Conservation (phyloP, 768 basidiomycete genomes). For the Rhizopogon vulgaris region DNA sequence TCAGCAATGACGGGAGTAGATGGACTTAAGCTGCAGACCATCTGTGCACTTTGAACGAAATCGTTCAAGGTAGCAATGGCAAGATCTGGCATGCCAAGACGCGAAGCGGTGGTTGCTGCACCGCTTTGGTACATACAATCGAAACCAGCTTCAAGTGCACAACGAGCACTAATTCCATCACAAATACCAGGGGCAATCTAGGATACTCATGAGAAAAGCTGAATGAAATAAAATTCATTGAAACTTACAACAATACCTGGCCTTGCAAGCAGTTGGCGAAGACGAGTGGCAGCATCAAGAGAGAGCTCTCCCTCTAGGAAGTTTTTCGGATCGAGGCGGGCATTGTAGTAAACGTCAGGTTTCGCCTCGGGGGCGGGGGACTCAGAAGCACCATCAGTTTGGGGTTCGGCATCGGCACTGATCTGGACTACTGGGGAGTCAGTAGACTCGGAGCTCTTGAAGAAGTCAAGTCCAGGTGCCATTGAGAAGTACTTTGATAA, state of each 20-base stretch:
- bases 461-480: slow-evolving; percentile 29
- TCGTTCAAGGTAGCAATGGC: slow-evolving; percentile 76
- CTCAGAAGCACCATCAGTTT: not conserved
- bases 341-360: slow-evolving; percentile 48
- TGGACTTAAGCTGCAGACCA: slow-evolving; percentile 64
- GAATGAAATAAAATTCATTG: not conserved
- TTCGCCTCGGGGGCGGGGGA: slow-evolving; percentile 8
- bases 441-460: slow-evolving; percentile 13
- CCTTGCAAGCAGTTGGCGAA: slow-evolving; percentile 62
- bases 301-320: slow-evolving; percentile 67
- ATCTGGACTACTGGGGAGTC: not conserved
- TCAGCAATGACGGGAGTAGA: slow-evolving; percentile 70
- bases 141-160: slow-evolving; percentile 76
- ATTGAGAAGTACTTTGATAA: slow-evolving; percentile 10
- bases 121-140: slow-evolving; percentile 76
- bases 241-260: slow-evolving; percentile 69
- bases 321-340: slow-evolving; percentile 64
- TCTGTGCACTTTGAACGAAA: slow-evolving; percentile 64
- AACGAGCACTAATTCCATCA: slow-evolving; percentile 74
- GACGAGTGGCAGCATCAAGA: slow-evolving; percentile 59
- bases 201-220: not conserved
- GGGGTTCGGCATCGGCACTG: slow-evolving; percentile 4
- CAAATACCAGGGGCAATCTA: slow-evolving; percentile 76
- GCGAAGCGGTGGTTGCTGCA: slow-evolving; percentile 75
- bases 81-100: slow-evolving; percentile 72